These are phyloP conservation scores for Hypocreales sp. DNA, from an alignment of 2,329 filamentous ascomycete genomes.

Conservation along the genomic window DNA sequence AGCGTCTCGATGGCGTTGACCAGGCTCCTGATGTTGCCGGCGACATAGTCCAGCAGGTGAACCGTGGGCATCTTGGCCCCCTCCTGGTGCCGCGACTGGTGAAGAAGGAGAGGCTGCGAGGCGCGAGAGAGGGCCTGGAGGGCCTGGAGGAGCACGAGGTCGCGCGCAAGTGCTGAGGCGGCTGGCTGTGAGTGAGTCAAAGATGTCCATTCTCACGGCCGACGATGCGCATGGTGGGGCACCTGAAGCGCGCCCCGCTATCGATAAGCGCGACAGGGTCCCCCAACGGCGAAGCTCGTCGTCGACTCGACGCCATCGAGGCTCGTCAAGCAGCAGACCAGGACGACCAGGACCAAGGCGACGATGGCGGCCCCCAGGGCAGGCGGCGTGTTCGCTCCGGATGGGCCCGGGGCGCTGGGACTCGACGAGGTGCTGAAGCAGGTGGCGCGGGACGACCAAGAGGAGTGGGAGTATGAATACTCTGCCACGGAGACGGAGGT, in stretches of 20 bases:
- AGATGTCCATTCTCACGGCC: too few relatives aligned
- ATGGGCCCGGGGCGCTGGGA: conserved; percentile 11
- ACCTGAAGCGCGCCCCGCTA: conserved; percentile 1
- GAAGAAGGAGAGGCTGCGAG: conserved; percentile 2
- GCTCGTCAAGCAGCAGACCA: too few relatives aligned
- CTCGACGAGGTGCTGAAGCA: conserved; percentile 13
- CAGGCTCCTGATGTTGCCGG: conserved; percentile 88
- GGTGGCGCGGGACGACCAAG: conserved; percentile 24
- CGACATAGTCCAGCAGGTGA: conserved; percentile 75
- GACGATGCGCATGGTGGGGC: too few relatives aligned
- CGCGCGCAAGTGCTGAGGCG: too few relatives aligned
- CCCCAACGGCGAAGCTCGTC: conserved; percentile 1
- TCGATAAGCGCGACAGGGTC: not conserved
- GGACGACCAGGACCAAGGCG: too few relatives aligned
- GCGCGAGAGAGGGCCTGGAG: conserved; percentile 1
- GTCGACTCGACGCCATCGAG: too few relatives aligned
- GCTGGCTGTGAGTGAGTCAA: too few relatives aligned
- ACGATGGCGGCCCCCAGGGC: too few relatives aligned
- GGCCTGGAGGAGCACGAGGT: too few relatives aligned
- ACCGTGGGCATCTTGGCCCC: conserved; percentile 53
- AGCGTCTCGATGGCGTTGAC: conserved; percentile 96
- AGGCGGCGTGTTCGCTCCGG: too few relatives aligned
- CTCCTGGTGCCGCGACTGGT: conserved; percentile 1
- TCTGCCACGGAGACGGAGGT: conserved; percentile 48
- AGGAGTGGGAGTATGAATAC: conserved; percentile 56